Evolutionary conservation across 371 early-diverging fungal genomes (phyloP), one percentile per base, ranked within the genome.

Genomic region (Syncephalastrum contaminatum): DNA sequence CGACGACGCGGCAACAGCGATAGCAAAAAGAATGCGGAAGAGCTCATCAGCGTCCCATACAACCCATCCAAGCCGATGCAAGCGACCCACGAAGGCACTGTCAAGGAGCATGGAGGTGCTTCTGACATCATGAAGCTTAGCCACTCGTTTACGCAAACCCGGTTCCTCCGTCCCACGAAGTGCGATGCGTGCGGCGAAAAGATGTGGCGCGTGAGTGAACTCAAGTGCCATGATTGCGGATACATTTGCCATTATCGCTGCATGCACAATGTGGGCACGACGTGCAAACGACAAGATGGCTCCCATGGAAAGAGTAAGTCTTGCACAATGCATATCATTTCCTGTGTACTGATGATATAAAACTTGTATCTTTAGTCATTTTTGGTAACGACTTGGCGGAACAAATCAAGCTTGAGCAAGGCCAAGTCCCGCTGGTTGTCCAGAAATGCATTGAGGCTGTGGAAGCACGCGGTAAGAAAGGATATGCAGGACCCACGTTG

Each of bases 131-230:
- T 18, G 12, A 45, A 45, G 45, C 44, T 72, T 20, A 62, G 76
- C 24, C 93, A 92, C 60, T 61, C 66, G 40, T 88, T 91, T 64
- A 61, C 72, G 4, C 73, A 73, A 36, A 75, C 83, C 30, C 71
- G 84, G 19, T 90, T 84, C 54, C 39, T 89, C 39, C 80, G 86
- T 19, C 89, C 92, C 0, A 64, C 82, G 14, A 89, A 89, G 43
- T 95, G 96, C 64, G 93, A 93, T 44, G 72, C 72, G 25, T 96
- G 96, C 58, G 70, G 75, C 45, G 96, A 95, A 60, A 91, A 92
- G 60, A 81, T 95, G 58, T 91, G 95, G 91, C 85, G 92, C 39
- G 74, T 86, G 10, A 88, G 81, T 48, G 92, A 92, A 63, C 65
- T 88, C 56, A 75, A 84, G 40, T 96, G 96, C 62, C 78, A 83